Conservation (phyloP, 768 basidiomycete species). For the Polyporus arcularius region DNA sequence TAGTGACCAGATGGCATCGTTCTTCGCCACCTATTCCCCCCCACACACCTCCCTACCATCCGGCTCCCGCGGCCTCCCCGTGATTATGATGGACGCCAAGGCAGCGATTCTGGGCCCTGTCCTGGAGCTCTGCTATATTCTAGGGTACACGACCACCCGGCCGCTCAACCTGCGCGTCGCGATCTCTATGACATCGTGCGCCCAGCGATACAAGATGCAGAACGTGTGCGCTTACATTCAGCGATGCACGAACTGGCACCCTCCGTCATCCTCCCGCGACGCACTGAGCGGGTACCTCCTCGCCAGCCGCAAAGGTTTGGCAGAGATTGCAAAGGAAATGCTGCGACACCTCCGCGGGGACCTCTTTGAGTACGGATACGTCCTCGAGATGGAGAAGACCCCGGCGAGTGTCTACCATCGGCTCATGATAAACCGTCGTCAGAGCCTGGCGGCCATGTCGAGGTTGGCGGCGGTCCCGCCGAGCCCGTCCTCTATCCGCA, state of each 20-base stretch:
- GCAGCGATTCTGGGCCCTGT: background rate
- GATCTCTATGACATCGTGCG: background rate
- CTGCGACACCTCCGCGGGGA: background rate
- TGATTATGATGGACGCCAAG: background rate
- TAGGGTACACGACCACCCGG: background rate
- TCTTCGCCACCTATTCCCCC: too few species aligned
- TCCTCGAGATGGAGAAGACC: constrained; percentile 11
- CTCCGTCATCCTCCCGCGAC: background rate
- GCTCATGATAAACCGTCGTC: background rate
- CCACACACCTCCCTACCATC: background rate
- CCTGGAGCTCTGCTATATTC: background rate
- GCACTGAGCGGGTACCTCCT: background rate
- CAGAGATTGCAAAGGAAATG: background rate
- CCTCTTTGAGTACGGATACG: background rate
- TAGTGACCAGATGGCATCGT: background rate
- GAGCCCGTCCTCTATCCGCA: too few species aligned
- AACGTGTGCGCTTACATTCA: background rate
- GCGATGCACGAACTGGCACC: background rate
- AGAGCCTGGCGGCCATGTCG: background rate
- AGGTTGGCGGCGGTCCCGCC: background rate
- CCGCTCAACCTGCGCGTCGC: background rate
- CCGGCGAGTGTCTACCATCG: constrained; percentile 3
- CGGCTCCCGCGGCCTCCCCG: background rate
- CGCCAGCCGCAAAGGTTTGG: background rate
- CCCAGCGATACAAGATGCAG: background rate